These are phyloP conservation scores for Lentinula lateritia DNA, from an alignment of 768 basidiomycete species.

Conservation along the genomic window DNA sequence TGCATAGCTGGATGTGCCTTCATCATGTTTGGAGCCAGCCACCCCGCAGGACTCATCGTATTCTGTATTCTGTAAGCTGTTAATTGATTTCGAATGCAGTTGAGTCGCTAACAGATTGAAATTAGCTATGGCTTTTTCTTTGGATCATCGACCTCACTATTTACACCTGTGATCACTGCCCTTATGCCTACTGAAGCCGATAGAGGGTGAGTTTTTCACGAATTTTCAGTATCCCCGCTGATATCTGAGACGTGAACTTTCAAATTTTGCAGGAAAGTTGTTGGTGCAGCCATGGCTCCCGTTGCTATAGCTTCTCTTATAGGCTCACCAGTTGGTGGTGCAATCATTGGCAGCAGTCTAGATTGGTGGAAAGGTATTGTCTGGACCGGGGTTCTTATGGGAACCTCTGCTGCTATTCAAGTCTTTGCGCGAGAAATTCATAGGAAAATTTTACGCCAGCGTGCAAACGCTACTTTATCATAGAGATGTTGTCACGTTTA, in stretches of 20 bases:
- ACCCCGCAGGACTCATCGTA: neutral
- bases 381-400: neutral
- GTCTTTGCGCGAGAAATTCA: neutral
- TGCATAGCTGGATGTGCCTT: neutral
- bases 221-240: neutral
- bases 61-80: constrained; percentile 1
- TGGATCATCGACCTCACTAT: neutral
- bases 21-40: neutral
- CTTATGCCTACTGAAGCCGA: constrained; percentile 6
- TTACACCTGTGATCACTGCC: constrained; percentile 1
- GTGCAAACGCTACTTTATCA: neutral
- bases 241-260: too few relatives aligned
- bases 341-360: neutral
- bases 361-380: constrained; percentile 5
- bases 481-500: too few relatives aligned
- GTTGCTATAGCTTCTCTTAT: neutral
- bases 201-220: neutral
- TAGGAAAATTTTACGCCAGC: neutral
- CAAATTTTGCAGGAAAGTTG: neutral
- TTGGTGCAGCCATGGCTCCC: constrained; percentile 2
- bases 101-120: too few relatives aligned
- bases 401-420: neutral
- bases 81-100: too few relatives aligned
- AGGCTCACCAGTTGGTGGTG: neutral
- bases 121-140: constrained; percentile 1